Conservation (phyloP, 169 alveolate species). For the Plasmodium falciparum region DNA sequence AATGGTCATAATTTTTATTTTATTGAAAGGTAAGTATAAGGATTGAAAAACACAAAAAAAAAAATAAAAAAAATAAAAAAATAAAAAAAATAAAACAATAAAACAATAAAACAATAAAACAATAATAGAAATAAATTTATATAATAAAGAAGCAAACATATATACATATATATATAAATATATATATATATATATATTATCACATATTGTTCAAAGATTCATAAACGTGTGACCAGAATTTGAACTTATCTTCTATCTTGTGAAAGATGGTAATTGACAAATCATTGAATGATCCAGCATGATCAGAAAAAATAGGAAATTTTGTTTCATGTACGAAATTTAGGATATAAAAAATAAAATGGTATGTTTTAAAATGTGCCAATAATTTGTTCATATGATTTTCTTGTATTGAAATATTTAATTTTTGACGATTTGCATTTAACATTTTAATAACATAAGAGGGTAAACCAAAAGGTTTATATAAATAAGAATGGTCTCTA, state of each 20-base stretch:
- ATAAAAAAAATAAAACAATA: not conserved
- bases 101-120: no score
- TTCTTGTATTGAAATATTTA: not conserved
- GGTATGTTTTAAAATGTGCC: slow-evolving; percentile 21
- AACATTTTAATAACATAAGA: slow-evolving; percentile 17
- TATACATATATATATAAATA: not conserved
- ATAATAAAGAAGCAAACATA: not conserved
- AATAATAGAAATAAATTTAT: not conserved
- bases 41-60: slow-evolving; percentile 19
- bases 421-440: not conserved
- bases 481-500: slow-evolving; percentile 22
- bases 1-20: no score
- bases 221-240: slow-evolving; percentile 24
- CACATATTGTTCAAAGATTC: not conserved
- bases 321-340: slow-evolving; percentile 25
- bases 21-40: no score
- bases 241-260: slow-evolving; percentile 12
- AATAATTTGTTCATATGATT: not conserved
- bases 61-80: not conserved
- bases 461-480: slow-evolving; percentile 62
- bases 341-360: slow-evolving; percentile 43
- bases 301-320: slow-evolving; percentile 52
- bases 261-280: slow-evolving; percentile 23
- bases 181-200: not conserved
- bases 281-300: slow-evolving; percentile 32